These are phyloP conservation scores for Aurinia saxatilis DNA, from an alignment of 345 rosid species.

Conservation along the genomic window DNA sequence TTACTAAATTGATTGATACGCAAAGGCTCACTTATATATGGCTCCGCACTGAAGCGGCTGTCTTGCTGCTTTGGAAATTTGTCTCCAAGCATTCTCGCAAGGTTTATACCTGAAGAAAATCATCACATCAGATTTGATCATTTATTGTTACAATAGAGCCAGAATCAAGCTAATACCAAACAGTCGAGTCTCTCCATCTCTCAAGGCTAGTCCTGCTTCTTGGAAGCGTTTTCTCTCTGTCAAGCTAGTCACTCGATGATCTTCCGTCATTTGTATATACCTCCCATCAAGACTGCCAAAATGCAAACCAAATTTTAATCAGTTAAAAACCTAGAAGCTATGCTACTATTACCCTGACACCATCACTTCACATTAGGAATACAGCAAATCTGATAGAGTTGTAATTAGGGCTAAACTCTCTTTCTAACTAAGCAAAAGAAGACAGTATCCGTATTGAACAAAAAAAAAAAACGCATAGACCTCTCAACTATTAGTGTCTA, in stretches of 20 bases:
- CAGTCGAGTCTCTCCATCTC: slow-evolving; percentile 71
- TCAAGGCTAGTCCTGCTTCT: slow-evolving; percentile 62
- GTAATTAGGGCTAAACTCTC: not conserved
- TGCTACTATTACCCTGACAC: not conserved
- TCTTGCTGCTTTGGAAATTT: slow-evolving; percentile 92
- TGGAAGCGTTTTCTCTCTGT: slow-evolving; percentile 65
- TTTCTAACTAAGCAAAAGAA: not conserved
- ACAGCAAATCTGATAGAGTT: not conserved
- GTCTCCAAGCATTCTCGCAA: slow-evolving; percentile 97
- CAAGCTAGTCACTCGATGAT: slow-evolving; percentile 68
- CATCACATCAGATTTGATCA: not conserved
- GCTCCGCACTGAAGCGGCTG: slow-evolving; percentile 74
- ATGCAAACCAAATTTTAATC: slow-evolving; percentile 18
- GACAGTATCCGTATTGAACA: not conserved
- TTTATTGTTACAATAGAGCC: not conserved
- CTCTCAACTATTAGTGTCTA: slow-evolving; percentile 9
- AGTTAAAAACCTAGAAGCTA: not conserved
- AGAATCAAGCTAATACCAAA: slow-evolving; percentile 42
- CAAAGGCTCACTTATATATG: slow-evolving; percentile 67
- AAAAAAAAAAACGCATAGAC: not conserved
- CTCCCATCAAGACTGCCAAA: slow-evolving; percentile 62
- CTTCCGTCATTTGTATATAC: slow-evolving; percentile 80
- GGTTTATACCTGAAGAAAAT: slow-evolving; percentile 61
- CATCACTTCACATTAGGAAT: not conserved
- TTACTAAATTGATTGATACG: slow-evolving; percentile 44